Base-by-base conservation (phyloP, 805 yeast species). In the Metschnikowia kofuensis region DNA sequence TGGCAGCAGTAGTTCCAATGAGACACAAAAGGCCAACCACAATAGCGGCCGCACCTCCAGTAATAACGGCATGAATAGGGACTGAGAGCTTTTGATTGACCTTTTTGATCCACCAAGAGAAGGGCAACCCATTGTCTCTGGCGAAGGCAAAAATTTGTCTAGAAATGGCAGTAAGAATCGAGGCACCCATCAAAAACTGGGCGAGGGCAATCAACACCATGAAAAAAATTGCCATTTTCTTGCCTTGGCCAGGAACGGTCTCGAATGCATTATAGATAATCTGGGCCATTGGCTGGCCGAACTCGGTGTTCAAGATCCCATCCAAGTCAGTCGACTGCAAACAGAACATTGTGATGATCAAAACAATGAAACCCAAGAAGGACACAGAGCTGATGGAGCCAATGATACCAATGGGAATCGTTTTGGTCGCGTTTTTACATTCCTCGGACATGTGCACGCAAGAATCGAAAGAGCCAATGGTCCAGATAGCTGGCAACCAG, bases 121-220 rank as follows among this genome's bases (percentile, higher is more conserved):
- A 69, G 8, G 91, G 91, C 48, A 85, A 72, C 13, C 89, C 90
- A 57, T 84, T 83, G 63, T 85, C 92, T 68, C 92, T 78, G 37
- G 88, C 82, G 64, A 84, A 83, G 1, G 89, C 89, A 82, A 86
- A 85, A 43, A 83, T 74, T 63, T 84, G 89, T 64, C 90, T 77
- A 6, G 87, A 82, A 7, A 79, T 76, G 10, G 89, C 88, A 42
- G 83, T 75, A 42, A 83, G 68, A 47, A 79, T 75, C 3, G 85
- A 80, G 26, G 80, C 74, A 14, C 86, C 85, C 88, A 84, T 84
- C 46, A 83, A 66, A 64, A 78, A 82, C 62, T 83, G 88, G 21
- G 86, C 81, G 52, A 75, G 61, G 9, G 82, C 76, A 61, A 82
- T 77, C 44, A 84, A 56, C 4, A 80, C 56, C 83, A 84, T 79